Evolutionary conservation across 176 grass and related monocot genomes (phyloP).

Genomic region (Stipa capillata): DNA sequence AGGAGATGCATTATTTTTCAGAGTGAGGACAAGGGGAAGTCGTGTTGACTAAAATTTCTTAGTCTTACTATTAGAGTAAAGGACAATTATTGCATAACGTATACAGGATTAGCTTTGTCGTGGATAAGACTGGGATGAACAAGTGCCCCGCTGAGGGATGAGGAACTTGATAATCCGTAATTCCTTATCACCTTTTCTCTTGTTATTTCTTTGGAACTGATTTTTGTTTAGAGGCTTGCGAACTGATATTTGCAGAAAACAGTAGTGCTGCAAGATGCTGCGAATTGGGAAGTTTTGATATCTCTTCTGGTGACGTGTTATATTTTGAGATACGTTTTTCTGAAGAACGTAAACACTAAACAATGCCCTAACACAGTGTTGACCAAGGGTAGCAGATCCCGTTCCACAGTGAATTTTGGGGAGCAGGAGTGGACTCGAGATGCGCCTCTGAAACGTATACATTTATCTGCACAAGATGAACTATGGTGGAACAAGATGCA

Average conservation of each 20-base stretch:
- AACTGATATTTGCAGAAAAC: not conserved
- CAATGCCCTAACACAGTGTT: not conserved
- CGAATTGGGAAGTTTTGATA: not conserved
- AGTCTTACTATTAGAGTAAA: not conserved
- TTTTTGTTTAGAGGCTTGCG: not conserved
- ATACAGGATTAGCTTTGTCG: not conserved
- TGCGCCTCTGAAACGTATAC: not conserved
- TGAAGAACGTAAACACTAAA: not conserved
- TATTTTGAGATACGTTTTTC: not conserved
- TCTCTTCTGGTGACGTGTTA: not conserved
- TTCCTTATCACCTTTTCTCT: not conserved
- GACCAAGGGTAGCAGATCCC: not conserved
- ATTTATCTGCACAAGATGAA: not conserved
- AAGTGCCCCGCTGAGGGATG: not conserved
- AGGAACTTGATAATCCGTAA: not conserved
- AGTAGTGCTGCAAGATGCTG: not conserved
- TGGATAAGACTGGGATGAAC: not conserved
- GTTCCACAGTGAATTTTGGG: not conserved
- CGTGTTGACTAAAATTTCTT: not conserved
- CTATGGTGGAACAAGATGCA: constrained; percentile 1
- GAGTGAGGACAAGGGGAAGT: not conserved
- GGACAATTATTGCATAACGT: not conserved
- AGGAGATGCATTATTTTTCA: not conserved
- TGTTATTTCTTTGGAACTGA: not conserved
- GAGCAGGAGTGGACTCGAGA: constrained; percentile 11